phyloP scores from a whole-genome alignment of 148 eudicot species.

The Spergularia bocconei region DNA sequence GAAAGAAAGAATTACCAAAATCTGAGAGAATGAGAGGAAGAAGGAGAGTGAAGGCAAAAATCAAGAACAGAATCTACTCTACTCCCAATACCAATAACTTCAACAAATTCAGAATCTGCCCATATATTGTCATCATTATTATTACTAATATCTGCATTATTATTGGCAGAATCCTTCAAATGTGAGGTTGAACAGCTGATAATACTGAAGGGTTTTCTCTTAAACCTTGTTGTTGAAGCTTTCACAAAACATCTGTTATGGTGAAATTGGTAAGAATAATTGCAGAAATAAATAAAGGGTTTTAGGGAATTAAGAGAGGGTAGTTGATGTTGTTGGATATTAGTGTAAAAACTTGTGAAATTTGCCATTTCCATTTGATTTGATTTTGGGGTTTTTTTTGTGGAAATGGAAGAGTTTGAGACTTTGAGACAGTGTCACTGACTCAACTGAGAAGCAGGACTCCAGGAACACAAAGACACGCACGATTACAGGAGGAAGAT shows the following conservation, averaged over 20 bases:
- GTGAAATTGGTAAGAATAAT: slow-evolving; percentile 5
- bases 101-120: slow-evolving; percentile 36
- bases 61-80: slow-evolving; percentile 43
- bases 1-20: slow-evolving; percentile 35
- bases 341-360: background rate
- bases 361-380: slow-evolving; percentile 6
- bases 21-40: slow-evolving; percentile 28
- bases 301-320: slow-evolving; percentile 10
- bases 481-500: no score
- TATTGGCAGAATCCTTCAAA: slow-evolving; percentile 7
- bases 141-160: background rate
- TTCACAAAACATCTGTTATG: background rate
- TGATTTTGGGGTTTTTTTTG: no score
- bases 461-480: background rate
- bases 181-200: slow-evolving; percentile 11
- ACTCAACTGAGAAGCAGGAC: background rate
- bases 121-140: slow-evolving; percentile 24
- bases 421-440: no score
- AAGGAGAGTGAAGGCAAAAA: slow-evolving; percentile 33
- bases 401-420: no score
- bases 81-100: slow-evolving; percentile 53
- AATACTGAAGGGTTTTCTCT: slow-evolving; percentile 18
- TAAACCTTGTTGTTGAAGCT: slow-evolving; percentile 12
- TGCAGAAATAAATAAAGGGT: slow-evolving; percentile 15
- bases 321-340: background rate